Base-by-base conservation (phyloP, 1,284 basidiomycete species). In the Ganoderma multipileum region DNA sequence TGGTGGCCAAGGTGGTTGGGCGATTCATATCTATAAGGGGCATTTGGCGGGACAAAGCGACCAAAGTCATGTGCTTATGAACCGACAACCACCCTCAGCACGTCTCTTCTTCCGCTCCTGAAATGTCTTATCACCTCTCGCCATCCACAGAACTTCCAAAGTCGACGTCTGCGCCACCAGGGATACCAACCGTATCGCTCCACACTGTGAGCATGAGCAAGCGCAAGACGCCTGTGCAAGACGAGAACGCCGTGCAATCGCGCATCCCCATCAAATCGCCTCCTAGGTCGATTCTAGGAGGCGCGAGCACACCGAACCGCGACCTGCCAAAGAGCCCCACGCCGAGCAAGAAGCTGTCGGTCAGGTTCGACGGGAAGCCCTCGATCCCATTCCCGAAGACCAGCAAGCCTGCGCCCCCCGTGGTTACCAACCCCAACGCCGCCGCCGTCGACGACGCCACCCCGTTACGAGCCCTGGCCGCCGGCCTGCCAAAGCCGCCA, bases 301-400 rank as follows among this genome's bases (percentile, higher is more conserved):
- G 59, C 57, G 36, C 57, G 18, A 33, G 59, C 57, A 52, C 60
- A 8, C 28, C 41, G 55, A 64, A 42, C 20, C 55, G 39, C 54
- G 62, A 47, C 36, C 38, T 61, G 39, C 60, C 60, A 52, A 66
- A 36, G 14, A 58, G 59, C 68, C 41, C 38, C 33, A 47, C 50
- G 30, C 44, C 66, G 61, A 44, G 42, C 44, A 71, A 61, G 54
- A 42, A 57, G 33, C 26, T 44, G 47, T 20, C 64, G 54, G 23
- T 47, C 55, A 47, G 18, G 58, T 47, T 58, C 38, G 39, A 50
- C 50, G 66, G 33, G 33, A 67, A 58, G 68, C 52, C 57, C 38
- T 61, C 68, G 47, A 61, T 68, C 20, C 65, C 66, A 42, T 71
- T 69, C 66, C 70, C 70, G 41, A 69, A 68, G 61, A 68, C 52